Evolutionary conservation across 2,329 filamentous ascomycete genomes (phyloP).

Genomic region (Hymenoscyphus linearis): DNA sequence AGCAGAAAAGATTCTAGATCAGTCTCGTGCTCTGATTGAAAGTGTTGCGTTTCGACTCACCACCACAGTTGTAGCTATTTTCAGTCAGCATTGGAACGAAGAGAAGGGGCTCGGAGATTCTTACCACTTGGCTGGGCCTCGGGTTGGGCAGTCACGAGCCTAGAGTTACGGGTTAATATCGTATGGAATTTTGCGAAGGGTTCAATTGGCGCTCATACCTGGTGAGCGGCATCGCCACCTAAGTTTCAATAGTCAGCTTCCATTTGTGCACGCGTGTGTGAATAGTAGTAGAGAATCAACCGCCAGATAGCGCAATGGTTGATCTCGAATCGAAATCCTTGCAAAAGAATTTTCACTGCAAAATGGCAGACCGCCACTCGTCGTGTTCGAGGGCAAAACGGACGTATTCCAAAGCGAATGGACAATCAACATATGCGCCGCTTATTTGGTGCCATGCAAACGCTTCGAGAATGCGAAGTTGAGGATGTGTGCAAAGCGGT

Average conservation of each 20-base stretch:
- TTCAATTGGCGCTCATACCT: slow-evolving; percentile 47
- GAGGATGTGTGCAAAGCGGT: background rate
- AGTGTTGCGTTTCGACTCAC: slow-evolving; percentile 42
- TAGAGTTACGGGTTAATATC: slow-evolving; percentile 33
- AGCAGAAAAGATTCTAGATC: slow-evolving; percentile 26
- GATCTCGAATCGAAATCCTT: background rate
- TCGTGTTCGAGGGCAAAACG: background rate
- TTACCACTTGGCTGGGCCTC: slow-evolving; percentile 77
- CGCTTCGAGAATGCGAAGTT: background rate
- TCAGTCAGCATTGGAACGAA: background rate
- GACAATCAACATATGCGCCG: background rate
- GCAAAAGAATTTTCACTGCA: slow-evolving; percentile 1
- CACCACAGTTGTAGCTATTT: slow-evolving; percentile 73
- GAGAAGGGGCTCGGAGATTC: slow-evolving; percentile 27
- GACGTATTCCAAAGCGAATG: background rate
- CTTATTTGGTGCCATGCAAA: background rate
- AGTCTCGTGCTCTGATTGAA: slow-evolving; percentile 22
- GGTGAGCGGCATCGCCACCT: slow-evolving; percentile 71
- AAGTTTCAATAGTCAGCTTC: slow-evolving; percentile 27
- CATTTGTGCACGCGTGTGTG: slow-evolving; percentile 20
- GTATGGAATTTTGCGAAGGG: slow-evolving; percentile 22
- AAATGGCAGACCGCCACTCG: slow-evolving; percentile 15
- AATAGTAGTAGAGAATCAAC: background rate
- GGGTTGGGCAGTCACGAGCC: slow-evolving; percentile 83
- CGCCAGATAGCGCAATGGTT: background rate